These are phyloP conservation scores for Phytophthora capsici DNA, from an alignment of 352 stramenopile genomes.

Conservation along the genomic window DNA sequence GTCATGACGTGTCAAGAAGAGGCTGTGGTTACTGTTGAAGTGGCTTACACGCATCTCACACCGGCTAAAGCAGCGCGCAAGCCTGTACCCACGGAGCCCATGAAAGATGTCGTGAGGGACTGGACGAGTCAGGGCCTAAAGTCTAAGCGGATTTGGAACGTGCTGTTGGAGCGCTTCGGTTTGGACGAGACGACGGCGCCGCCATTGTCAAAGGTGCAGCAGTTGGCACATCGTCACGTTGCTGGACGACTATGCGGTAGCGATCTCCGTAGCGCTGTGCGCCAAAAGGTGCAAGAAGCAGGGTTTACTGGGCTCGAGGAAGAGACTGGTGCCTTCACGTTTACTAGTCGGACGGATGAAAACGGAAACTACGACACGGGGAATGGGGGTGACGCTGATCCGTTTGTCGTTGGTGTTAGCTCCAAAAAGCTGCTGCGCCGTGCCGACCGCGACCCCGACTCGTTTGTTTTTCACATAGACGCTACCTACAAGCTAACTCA, in stretches of 20 bases:
- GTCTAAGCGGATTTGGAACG: constrained; percentile 18
- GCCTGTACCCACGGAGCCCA: constrained; percentile 10
- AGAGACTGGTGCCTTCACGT: constrained; percentile 14
- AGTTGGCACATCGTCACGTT: constrained; percentile 15
- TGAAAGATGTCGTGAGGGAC: constrained; percentile 12
- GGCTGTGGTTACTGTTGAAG: constrained; percentile 9
- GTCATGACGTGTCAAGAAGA: constrained; percentile 14
- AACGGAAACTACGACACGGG: not conserved
- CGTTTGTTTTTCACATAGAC: constrained; percentile 36
- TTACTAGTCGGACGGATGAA: not conserved
- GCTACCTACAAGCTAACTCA: constrained; percentile 39
- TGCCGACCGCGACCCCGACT: not conserved
- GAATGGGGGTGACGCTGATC: constrained; percentile 15
- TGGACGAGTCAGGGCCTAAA: constrained; percentile 14
- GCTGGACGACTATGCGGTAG: constrained; percentile 5
- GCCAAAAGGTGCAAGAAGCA: not conserved
- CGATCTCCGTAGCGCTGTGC: constrained; percentile 1
- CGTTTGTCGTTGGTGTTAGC: constrained; percentile 17
- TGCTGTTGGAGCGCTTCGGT: constrained; percentile 8
- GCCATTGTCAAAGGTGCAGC: not conserved
- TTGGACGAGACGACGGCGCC: not conserved
- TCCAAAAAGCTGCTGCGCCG: constrained; percentile 16
- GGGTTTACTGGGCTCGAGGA: constrained; percentile 16
- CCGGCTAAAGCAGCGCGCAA: not conserved
- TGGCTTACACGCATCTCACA: constrained; percentile 9